Percentiles rank a stretch among this genome's conserved stretches.
These are phyloP conservation scores for Zymoseptoria ardabiliae DNA, from an alignment of 2,329 filamentous ascomycete genomes.

Conservation along the genomic window DNA sequence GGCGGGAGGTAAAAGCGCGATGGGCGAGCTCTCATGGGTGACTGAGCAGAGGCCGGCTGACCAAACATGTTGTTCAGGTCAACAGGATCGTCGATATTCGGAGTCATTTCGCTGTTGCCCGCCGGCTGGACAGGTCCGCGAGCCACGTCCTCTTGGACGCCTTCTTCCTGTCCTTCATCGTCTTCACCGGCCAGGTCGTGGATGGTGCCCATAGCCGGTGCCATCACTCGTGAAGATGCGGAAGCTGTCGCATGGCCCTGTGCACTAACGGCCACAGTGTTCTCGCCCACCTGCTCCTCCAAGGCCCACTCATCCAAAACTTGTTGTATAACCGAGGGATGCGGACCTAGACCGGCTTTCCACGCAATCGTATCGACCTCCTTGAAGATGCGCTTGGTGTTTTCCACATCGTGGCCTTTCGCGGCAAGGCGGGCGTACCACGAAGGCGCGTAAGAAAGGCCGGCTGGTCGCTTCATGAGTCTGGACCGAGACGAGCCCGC, in stretches of 20 bases:
- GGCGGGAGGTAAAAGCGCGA: neutral
- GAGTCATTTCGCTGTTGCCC: neutral
- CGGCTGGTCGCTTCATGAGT: neutral
- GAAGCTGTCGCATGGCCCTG: neutral
- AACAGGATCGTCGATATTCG: neutral
- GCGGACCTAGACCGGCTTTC: too few species aligned
- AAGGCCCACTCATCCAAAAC: too few species aligned
- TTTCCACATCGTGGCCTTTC: neutral
- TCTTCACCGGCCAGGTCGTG: neutral
- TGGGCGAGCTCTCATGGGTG: neutral
- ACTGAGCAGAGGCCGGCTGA: neutral
- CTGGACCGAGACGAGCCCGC: neutral
- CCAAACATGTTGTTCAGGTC: neutral
- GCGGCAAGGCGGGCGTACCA: neutral
- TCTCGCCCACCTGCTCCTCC: neutral
- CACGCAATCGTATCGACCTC: neutral
- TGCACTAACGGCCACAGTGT: neutral
- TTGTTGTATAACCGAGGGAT: too few species aligned
- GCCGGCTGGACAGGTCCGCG: neutral
- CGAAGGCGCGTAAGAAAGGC: neutral
- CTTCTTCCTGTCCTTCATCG: neutral
- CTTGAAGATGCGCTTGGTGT: neutral
- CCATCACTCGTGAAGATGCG: neutral
- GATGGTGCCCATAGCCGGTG: neutral
- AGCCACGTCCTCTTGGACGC: neutral